A percentile compares a stretch with the other conserved stretches of the same genome.
These are phyloP conservation scores for Chalaropsis thielavioides DNA, from an alignment of 2,329 filamentous ascomycete species.

Conservation along the genomic window DNA sequence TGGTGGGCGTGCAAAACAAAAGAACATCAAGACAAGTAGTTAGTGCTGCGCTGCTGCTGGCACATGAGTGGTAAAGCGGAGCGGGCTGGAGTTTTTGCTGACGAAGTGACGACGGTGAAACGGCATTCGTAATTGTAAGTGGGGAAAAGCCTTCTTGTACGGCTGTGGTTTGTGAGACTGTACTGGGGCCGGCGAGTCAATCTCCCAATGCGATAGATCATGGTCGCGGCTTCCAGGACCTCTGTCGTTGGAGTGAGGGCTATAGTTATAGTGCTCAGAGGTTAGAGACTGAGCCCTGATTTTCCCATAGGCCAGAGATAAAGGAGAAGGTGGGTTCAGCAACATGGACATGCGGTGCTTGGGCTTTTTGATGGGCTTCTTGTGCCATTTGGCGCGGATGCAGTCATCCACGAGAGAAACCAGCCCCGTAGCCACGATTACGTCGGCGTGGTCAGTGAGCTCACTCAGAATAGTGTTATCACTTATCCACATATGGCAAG, in stretches of 20 bases:
- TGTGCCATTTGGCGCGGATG: constrained; percentile 62
- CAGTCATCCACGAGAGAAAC: constrained; percentile 80
- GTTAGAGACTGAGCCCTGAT: neutral
- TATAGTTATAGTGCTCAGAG: neutral
- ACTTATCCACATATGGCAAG: constrained; percentile 80
- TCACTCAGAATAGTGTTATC: constrained; percentile 55
- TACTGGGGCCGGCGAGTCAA: neutral
- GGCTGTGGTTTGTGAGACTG: constrained; percentile 17
- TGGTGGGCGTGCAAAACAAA: neutral
- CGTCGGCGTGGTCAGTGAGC: constrained; percentile 69
- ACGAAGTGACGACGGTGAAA: constrained; percentile 29
- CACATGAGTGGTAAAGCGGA: constrained; percentile 27
- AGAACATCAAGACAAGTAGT: neutral
- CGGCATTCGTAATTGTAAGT: neutral
- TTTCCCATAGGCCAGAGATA: neutral
- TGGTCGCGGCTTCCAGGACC: neutral
- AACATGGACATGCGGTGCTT: constrained; percentile 22
- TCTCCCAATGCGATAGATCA: neutral
- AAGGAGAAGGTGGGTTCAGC: neutral
- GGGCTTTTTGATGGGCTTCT: constrained; percentile 21
- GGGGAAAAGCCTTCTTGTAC: constrained; percentile 22
- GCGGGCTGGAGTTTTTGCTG: constrained; percentile 27
- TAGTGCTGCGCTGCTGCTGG: constrained; percentile 24
- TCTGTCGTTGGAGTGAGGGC: neutral
- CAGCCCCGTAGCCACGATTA: constrained; percentile 80